Base-by-base conservation (phyloP, 1,139 yeast genomes). In the Taiozyma sp. region DNA sequence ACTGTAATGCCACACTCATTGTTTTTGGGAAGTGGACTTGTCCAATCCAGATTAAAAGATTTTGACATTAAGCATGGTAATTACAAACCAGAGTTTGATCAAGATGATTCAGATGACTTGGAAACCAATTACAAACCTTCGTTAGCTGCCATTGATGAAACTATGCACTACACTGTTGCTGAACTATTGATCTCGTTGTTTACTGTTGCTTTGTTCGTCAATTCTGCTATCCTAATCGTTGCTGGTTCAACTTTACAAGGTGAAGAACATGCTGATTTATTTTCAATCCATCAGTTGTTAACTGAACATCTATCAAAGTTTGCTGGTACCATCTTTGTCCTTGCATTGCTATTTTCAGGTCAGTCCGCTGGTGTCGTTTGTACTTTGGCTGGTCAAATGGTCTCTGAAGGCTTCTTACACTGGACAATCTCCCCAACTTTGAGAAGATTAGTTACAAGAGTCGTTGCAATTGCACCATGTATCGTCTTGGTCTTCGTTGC, bases 1-100 rank as follows among this genome's bases (percentile, higher is more conserved):
- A 85, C 93, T 0, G 91, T 85, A 8, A 86, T 86, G 95, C 93
- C 95, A 3, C 93, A 85, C 62, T 83, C 90, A 0, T 72, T 86
- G 51, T 85, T 79, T 59, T 70, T 86, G 50, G 93, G 93, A 1
- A 83, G 90, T 0, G 88, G 88, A 6, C 74, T 86, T 49, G 93
- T 85, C 4, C 90, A 85, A 61, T 82, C 91, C 16, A 73, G 95
- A 59, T 69, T 83, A 53, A 81, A 81, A 62, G 89, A 85, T 47
- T 83, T 72, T 58, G 89, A 83, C 60, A 68, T 75, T 11, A 72
- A 71, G 41, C 70, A 80, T 53, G 82, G 83, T 1, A 58, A 68
- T 55, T 71, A 70, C 53, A 59, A 50, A 21, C 71, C 71, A 3
- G 47, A 47, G 10, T 53, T 51, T 9, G 47, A 50, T 24, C 59